phyloP scores from a whole-genome alignment of 805 yeast genomes.

The Candida peoriensis region DNA sequence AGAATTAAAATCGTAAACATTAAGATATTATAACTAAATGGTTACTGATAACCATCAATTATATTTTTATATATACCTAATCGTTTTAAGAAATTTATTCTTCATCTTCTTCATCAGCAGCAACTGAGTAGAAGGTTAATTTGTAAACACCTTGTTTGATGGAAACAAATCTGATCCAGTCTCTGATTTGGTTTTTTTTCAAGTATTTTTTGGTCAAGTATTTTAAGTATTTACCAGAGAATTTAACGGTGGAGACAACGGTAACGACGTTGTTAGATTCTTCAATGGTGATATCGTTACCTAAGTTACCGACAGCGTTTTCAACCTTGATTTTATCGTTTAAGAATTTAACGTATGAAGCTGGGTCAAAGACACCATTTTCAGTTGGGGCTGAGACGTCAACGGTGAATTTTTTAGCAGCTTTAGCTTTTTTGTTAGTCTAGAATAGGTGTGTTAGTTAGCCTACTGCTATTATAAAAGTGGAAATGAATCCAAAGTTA shows the following conservation, averaged over 20 bases:
- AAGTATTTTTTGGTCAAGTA: constrained; percentile 99
- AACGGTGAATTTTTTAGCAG: constrained; percentile 86
- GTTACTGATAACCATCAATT: constrained; percentile 14
- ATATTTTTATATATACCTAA: constrained; percentile 2
- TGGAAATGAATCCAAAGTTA: constrained; percentile 5
- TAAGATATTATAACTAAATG: constrained; percentile 13
- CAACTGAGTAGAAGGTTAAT: constrained; percentile 98
- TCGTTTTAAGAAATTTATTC: constrained; percentile 52
- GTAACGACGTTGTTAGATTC: constrained; percentile 88
- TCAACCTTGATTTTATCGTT: constrained; percentile 99
- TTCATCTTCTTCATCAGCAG: constrained; percentile 94
- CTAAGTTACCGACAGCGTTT: constrained; percentile 93
- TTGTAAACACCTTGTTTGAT: constrained; percentile 93
- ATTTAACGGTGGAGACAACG: constrained; percentile 84
- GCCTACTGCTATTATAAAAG: constrained; percentile 64
- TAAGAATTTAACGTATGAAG: constrained; percentile 96
- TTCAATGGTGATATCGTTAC: constrained; percentile 86
- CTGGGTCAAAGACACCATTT: constrained; percentile 96
- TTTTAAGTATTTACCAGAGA: constrained; percentile 99
- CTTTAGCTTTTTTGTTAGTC: constrained; percentile 80
- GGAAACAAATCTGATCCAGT: constrained; percentile 99
- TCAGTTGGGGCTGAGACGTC: constrained; percentile 97
- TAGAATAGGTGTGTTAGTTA: constrained; percentile 46
- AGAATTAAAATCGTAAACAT: constrained; percentile 12
- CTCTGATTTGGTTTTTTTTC: constrained; percentile 99